Evolutionary conservation across 345 rosid genomes (phyloP), one percentile per base, ranked within the genome.

Genomic region (Gossypium anomalum): DNA sequence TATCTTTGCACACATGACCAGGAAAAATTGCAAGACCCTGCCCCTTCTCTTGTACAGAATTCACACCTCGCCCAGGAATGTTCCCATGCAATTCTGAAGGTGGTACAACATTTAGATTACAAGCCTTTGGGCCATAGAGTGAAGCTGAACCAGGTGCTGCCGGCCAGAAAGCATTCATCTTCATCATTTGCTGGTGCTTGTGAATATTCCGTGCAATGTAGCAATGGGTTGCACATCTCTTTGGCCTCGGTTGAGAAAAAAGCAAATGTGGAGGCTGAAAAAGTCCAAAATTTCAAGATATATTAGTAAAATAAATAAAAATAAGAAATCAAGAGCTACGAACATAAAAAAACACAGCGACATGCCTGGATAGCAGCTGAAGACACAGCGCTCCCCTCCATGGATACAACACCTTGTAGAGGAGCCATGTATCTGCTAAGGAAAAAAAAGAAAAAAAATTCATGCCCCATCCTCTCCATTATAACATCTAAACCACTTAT

Each of bases 161-260:
- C 2, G 97, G 85, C 99, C 99, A 93, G 87, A 87, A 96, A 25
- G 91, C 88, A 85, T 90, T 93, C 82, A 96, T 89, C 84, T 90
- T 90, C 2, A 87, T 74, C 45, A 90, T 82, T 78, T 93, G 99
- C 83, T 91, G 98, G 76, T 89, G 88, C 67, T 77, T 84, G 45
- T 74, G 87, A 68, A 96, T 88, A 71, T 83, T 96, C 68, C 93
- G 83, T 23, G 99, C 98, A 70, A 96, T 90, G 75, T 93, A 93
- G 83, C 87, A 93, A 78, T 96, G 99, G 44, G 97, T 96, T 20
- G 97, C 98, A 82, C 99, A 95, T 81, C 94, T 87, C 82, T 89
- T 91, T n/a, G 91, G 97, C 76, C 93, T 85, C 2, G 96, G 91
- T 71, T 90, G 98, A 83, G 81, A 80, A 77, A 87, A 90, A 62